phyloP scores from a whole-genome alignment of 2,329 filamentous ascomycete genomes.

The Aspergillus piperis region DNA sequence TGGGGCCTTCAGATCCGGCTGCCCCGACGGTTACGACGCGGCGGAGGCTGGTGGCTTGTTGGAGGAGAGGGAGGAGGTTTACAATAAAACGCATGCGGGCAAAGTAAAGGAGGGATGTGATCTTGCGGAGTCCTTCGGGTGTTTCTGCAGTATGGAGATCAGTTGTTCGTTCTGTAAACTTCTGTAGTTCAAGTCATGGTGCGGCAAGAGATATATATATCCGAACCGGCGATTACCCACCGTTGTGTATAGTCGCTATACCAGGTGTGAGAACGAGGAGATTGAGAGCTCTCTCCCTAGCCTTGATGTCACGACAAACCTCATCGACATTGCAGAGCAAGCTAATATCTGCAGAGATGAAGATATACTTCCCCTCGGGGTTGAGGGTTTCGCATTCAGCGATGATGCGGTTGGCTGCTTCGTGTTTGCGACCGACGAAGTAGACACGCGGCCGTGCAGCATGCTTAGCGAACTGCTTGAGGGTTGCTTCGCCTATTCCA shows the following conservation, averaged over 20 bases:
- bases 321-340: conserved; percentile 2
- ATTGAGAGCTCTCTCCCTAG: conserved; percentile 33
- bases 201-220: neutral
- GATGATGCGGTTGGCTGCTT: conserved; percentile 46
- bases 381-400: conserved; percentile 48
- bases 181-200: neutral
- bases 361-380: conserved; percentile 25
- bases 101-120: conserved; percentile 57
- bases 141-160: conserved; percentile 34
- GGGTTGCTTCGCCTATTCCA: conserved; percentile 52
- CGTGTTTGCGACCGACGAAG: conserved; percentile 47
- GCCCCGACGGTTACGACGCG: conserved; percentile 5
- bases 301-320: conserved; percentile 20
- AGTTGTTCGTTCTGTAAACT: too few relatives aligned
- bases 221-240: neutral
- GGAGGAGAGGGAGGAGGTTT: conserved; percentile 60
- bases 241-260: neutral
- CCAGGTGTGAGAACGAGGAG: conserved; percentile 7
- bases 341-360: conserved; percentile 12
- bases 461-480: conserved; percentile 49
- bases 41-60: conserved; percentile 17
- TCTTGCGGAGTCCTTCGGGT: conserved; percentile 56
- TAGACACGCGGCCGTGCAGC: conserved; percentile 45
- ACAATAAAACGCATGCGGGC: conserved; percentile 58
- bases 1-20: neutral